phyloP scores from a whole-genome alignment of 306 rosid genomes.

The Dryas octopetala region DNA sequence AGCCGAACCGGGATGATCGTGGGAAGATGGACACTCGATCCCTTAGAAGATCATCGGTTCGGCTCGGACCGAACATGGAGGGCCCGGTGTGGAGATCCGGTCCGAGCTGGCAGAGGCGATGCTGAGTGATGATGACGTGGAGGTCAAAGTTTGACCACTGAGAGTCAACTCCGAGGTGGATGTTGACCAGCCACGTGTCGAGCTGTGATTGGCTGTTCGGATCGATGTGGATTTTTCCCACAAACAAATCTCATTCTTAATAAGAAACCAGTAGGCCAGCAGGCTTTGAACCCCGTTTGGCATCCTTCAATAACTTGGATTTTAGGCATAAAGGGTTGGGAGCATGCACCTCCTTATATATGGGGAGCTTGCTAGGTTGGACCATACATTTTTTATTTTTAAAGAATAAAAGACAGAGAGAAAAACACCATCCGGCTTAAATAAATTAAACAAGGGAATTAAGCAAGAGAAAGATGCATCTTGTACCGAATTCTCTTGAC shows the following conservation, averaged over 20 bases:
- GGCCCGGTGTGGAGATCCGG: no score
- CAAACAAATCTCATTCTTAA: background rate
- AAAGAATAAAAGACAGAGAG: background rate
- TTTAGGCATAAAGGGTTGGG: conserved; percentile 2
- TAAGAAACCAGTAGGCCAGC: conserved; percentile 13
- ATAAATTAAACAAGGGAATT: background rate
- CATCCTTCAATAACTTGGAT: conserved; percentile 10
- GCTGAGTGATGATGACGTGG: no score
- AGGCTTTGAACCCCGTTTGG: conserved; percentile 12
- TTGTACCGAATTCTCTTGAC: conserved; percentile 12
- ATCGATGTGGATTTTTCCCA: no score
- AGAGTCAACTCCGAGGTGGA: no score
- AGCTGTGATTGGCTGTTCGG: no score
- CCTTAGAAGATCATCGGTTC: no score
- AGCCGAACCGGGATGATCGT: no score
- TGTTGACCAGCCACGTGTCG: no score
- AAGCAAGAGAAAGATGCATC: conserved; percentile 7
- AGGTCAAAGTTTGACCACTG: no score
- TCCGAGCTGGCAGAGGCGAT: no score
- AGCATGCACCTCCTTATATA: conserved; percentile 11
- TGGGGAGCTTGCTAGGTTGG: background rate
- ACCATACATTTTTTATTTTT: background rate
- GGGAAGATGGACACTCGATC: no score
- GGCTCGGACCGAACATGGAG: no score
- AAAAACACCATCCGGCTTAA: background rate